A percentile compares a stretch with the other conserved stretches of the same genome.
These are phyloP conservation scores for Oxytropis ochrocephala DNA, from an alignment of 306 rosid species.

Conservation along the genomic window DNA sequence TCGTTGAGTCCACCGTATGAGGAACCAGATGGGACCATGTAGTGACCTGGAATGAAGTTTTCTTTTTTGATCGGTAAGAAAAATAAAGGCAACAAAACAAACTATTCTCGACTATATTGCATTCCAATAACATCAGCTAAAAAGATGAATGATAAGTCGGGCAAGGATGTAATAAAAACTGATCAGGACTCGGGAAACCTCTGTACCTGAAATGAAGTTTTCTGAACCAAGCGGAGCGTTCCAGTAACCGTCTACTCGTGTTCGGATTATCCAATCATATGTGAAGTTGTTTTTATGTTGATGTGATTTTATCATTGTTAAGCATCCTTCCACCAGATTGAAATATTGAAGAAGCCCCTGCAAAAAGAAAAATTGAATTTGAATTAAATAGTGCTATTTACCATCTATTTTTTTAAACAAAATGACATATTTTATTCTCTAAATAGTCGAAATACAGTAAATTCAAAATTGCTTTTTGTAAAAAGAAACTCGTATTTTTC, in stretches of 20 bases:
- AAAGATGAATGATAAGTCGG: too few relatives aligned
- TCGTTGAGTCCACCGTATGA: slow-evolving; percentile 79
- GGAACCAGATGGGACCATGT: slow-evolving; percentile 79
- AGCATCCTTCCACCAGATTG: slow-evolving; percentile 77
- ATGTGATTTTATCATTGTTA: slow-evolving; percentile 45
- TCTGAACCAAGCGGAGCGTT: slow-evolving; percentile 57
- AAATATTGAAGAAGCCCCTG: slow-evolving; percentile 89
- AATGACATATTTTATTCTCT: too few relatives aligned
- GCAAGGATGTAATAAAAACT: too few relatives aligned
- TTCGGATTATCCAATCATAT: slow-evolving; percentile 83
- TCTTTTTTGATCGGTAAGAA: too few relatives aligned
- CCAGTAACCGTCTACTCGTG: slow-evolving; percentile 93
- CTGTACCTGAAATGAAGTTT: slow-evolving; percentile 41
- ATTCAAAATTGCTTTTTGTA: too few relatives aligned
- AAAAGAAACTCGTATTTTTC: too few relatives aligned
- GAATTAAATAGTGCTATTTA: neutral
- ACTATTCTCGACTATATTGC: too few relatives aligned
- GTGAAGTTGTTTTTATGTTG: slow-evolving; percentile 46
- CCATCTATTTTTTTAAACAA: too few relatives aligned
- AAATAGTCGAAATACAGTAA: too few relatives aligned
- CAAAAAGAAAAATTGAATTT: neutral
- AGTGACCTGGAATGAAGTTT: slow-evolving; percentile 37
- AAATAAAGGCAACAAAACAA: too few relatives aligned
- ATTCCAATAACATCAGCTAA: too few relatives aligned
- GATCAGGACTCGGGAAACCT: too few relatives aligned